Evolutionary conservation across 1,284 basidiomycete genomes (phyloP), one percentile per base, ranked within the genome.

Genomic region (Phlebopus sp.): DNA sequence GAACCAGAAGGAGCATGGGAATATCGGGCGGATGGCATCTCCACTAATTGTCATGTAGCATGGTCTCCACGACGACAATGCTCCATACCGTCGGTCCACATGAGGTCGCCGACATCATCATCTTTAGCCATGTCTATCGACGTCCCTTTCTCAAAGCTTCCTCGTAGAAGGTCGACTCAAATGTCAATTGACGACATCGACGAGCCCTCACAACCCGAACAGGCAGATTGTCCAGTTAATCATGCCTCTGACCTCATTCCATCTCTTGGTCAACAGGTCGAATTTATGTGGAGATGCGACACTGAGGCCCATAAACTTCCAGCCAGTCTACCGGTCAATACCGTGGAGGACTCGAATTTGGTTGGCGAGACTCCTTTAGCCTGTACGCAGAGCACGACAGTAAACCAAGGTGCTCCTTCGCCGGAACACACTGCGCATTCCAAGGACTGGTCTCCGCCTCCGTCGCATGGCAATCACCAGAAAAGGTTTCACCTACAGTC

Each of bases 21-120:
- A 37, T 29, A 32, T 34, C 38, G 9, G 27, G 9, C 27, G 27
- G 3, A 59, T 57, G 55, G 54, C 34, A 39, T 50, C 25, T 42
- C 49, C 15, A 49, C 48, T 6, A 37, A 13, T 13, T 32, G 37
- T 7, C 23, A 14, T 6, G 17, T 47, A 31, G 4, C 19, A 38
- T 27, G 13, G 9, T 44, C 36, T 37, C 23, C 38, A 4, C 32
- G 23, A 15, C 31, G 7, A 39, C 37, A 39, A 25, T 18, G 17
- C 25, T 39, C 37, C 14, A 9, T 19, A 10, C 46, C 56, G 30
- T 42, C 49, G 25, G 21, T 31, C 21, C 2, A 29, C 23, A 45
- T 19, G 37, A 31, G 29, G 2, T 36, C 42, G 8, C 15, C 44
- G 3, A 19, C 13, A 17, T 31, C 32, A 17, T 44, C 47, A n/a